phyloP scores from a whole-genome alignment of 2,329 filamentous ascomycete genomes.

The Claviceps capensis region DNA sequence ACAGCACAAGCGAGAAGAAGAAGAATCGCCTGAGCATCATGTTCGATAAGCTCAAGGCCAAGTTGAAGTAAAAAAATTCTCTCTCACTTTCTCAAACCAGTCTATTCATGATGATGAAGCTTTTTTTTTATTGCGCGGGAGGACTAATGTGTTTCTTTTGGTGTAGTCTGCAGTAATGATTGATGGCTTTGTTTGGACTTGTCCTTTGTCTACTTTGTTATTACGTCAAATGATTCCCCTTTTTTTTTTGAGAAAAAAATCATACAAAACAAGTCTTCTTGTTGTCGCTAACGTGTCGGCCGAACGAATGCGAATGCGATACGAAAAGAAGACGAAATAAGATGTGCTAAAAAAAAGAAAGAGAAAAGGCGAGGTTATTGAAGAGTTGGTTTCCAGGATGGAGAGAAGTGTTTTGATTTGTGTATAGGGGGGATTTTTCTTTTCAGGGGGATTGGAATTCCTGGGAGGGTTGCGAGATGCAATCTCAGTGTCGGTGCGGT shows the following conservation, averaged over 20 bases:
- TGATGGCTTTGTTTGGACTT: conserved; percentile 22
- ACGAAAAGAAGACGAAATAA: no score
- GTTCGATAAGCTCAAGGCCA: conserved; percentile 43
- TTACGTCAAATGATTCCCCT: conserved; percentile 26
- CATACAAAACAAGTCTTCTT: not conserved
- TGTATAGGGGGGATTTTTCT: no score
- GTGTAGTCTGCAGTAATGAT: conserved; percentile 13
- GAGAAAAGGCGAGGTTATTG: no score
- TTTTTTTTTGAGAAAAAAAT: conserved; percentile 8
- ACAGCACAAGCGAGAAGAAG: conserved; percentile 46
- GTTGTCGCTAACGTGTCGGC: no score
- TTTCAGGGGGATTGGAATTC: no score
- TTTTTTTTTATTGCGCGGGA: not conserved
- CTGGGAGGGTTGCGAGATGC: no score
- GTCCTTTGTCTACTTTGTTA: conserved; percentile 13
- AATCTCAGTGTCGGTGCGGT: not conserved
- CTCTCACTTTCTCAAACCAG: not conserved
- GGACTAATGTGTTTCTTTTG: conserved; percentile 6
- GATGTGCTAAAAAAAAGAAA: no score
- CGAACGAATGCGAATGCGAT: no score
- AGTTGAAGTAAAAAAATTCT: conserved; percentile 18
- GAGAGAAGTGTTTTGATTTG: no score
- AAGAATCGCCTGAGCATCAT: conserved; percentile 50
- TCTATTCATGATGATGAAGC: conserved; percentile 4
- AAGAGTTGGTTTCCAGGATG: no score